Base-by-base conservation (phyloP, 768 basidiomycete genomes). In the Multifurca ochricompacta region DNA sequence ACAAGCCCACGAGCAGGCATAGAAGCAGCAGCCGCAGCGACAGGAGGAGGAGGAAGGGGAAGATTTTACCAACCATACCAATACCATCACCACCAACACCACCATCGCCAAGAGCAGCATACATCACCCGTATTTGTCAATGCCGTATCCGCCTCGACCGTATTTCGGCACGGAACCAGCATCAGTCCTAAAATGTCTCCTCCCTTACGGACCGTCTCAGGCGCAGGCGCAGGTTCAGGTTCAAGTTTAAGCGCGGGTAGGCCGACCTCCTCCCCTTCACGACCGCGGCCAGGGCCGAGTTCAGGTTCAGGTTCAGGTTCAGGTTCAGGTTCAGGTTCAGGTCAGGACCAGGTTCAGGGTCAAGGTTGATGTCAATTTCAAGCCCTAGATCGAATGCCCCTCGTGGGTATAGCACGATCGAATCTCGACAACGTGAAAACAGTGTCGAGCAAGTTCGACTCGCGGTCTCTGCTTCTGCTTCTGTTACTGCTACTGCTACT, bases 401-500 rank as follows among this genome's bases (percentile, higher is more conserved):
- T n/a, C n/a, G n/a, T n/a, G n/a, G n/a, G n/a, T n/a, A n/a, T n/a
- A n/a, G n/a, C n/a, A n/a, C 56, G 51, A n/a, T 39, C 37, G 55
- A 57, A 19, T 25, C 56, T 31, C 56, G 56, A n/a, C n/a, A 57
- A 21, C 56, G 56, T 11, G n/a, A n/a, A n/a, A n/a, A n/a, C n/a
- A n/a, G n/a, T n/a, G 51, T 51, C 9, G 56, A 57, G 18, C 56
- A 57, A 52, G 56, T 57, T 48, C 25, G 56, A 36, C 50, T 52
- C 56, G 56, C 56, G 45, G 56, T 57, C 56, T 46, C 56, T 57
- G 41, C 56, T 57, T 51, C n/a, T n/a, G n/a, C n/a, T n/a, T n/a
- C n/a, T n/a, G n/a, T n/a, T n/a, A n/a, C n/a, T n/a, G n/a, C n/a
- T n/a, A n/a, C n/a, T n/a, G n/a, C n/a, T n/a, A n/a, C n/a, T n/a